Evolutionary conservation across 208 protist species (phyloP), one percentile per base, ranked within the genome.

Genomic region (Acanthamoeba sp.): DNA sequence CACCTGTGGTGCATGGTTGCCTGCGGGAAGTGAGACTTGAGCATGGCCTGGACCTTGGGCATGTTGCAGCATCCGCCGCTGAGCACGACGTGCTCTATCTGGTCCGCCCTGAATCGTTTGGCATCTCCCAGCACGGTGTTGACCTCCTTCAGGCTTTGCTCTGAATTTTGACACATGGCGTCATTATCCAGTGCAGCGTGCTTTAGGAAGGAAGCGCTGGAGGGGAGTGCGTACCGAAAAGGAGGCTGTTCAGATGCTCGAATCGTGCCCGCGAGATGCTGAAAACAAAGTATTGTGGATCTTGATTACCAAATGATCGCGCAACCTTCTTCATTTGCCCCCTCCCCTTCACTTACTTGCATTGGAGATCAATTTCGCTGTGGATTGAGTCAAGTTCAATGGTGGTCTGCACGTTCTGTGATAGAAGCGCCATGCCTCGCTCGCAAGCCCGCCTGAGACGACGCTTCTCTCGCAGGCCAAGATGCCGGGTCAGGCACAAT

Each of bases 381-480:
- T 97, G 99, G 0, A 99, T 66, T 12, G 98, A 98, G 93, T 99
- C 99, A 48, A 99, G 96, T 93, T 99, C 98, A 89, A 99, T 96
- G 57, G 97, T 96, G 29, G 98, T 98, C 50, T 96, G 76, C 0
- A 98, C 97, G 32, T 96, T 93, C 66, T 97, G 97, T 32, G 99
- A 99, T 4, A 99, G 97, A 38, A 97, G 97, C 59, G 98, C 98
- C 98, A 99, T 99, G 27, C 98, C 99, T 52, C 98, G 84, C 91
- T 96, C 95, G 95, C 96, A 97, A 42, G 95, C 95, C 6, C 96
- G 96, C 50, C 96, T 48, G 10, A 99, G 95, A 82, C 98, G 96
- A 50, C n/a, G 45, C 12, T 12, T 50, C 96, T 87, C 94, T 98
- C 98, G 36, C 95, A 45, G 94, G 98, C 98, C 96, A 99, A 99